Evolutionary conservation across 1,139 yeast genomes (phyloP), one percentile per base, ranked within the genome.

Genomic region (Eremothecium coryli): DNA sequence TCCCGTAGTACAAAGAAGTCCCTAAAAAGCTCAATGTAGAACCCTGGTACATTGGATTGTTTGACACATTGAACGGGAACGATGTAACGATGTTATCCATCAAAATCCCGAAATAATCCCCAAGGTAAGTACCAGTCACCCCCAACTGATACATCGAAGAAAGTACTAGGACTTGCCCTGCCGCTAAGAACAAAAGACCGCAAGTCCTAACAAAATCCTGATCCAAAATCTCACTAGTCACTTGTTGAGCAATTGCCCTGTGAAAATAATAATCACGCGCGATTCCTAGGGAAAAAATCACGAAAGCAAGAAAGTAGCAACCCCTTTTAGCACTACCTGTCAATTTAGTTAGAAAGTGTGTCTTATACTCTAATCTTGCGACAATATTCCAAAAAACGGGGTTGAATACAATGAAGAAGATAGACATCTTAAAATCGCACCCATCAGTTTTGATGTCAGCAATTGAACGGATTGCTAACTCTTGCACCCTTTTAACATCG

Each of bases 21-120:
- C 95, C 98, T 55, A 90, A 65, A 66, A 90, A 90, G 38, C 93
- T 76, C 48, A 90, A 65, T 18, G 90, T 73, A 5, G 94, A 82
- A 15, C 98, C 98, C 54, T 82, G 81, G 62, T 90, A 90, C 98
- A 90, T 90, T 42, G 98, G 98, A 59, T 90, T 90, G 53, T 84
- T 80, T 46, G 80, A 73, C 40, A 86, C 73, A 50, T 79, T 88
- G 69, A 90, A 90, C 15, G 98, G 98, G 69, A 90, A 90, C 1
- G 82, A 78, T n/a, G 93, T 80, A 41, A 90, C 95, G 53, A 94
- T 71, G 44, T 82, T 75, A 43, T 76, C 75, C 93, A 88, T 90
- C 51, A 90, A 71, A 51, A 90, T 88, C 1, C 98, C 98, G 61
- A 90, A 90, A 62, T 90, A 93, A 60, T 90, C 98, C 24, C 98